Base-by-base conservation (phyloP, 108 stramenopile genomes). In the Nitzschia sp. region DNA sequence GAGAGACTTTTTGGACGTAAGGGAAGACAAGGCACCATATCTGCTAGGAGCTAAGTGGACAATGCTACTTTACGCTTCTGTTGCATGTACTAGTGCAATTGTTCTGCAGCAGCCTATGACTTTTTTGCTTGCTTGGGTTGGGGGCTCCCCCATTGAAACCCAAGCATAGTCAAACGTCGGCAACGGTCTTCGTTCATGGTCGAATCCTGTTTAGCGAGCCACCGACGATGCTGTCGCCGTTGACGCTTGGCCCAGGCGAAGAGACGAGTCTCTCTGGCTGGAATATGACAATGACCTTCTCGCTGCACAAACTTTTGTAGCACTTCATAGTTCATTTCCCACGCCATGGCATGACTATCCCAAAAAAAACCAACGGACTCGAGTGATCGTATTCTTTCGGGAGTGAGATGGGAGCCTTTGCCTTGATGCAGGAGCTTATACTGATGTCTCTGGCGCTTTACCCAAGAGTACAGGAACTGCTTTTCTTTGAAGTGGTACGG, bases 161-260 rank as follows among this genome's bases (percentile, higher is more conserved):
- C 64, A 65, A 65, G 46, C 1, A 13, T 3, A 13, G 38, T 31
- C 2, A 65, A 24, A 0, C 29, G 27, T 30, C 23, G 27, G 26
- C 21, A 36, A 4, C 64, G 64, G 4, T 29, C 32, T 29, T 53
- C 32, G 11, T 2, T 65, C 64, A 65, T 65, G 49, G 24, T 65
- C 2, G 64, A 65, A 53, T 25, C 25, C 18, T 32, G 30, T 8
- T 34, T 17, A 5, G 31, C 25, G 15, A 29, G 11, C n/a, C 24
- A 65, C 26, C 55, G 55, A 30, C 56, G 55, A 25, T 68, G 51
- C 13, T 68, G 54, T 1, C 67, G 54, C 25, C 67, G 67, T 46
- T 68, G 67, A 56, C 65, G 45, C 31, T 66, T 66, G 17, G n/a
- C n/a, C 49, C 49, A 51, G 4, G 49, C 49, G 21, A 51, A 51